A percentile compares a stretch with the other conserved stretches of the same genome.
Evolutionary conservation across 805 yeast genomes (phyloP).

Genomic region (Yamadazyma insecticola): DNA sequence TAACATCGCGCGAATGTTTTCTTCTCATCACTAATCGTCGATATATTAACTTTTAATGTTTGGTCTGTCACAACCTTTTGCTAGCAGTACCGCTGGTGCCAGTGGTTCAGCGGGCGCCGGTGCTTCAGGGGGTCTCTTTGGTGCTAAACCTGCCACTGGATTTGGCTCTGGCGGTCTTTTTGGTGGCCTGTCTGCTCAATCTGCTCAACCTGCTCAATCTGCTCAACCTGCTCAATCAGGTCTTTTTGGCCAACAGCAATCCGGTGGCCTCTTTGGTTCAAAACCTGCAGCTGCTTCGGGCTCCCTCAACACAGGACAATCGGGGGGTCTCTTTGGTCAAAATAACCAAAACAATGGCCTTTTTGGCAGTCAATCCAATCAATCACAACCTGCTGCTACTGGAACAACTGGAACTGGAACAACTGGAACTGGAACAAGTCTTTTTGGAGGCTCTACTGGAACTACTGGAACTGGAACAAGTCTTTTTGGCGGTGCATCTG

Average conservation of each 20-base stretch:
- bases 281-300: constrained; percentile 11
- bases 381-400: no score
- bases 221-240: no score
- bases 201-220: no score
- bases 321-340: constrained; percentile 26
- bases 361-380: constrained; percentile 14
- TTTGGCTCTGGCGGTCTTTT: constrained; percentile 8
- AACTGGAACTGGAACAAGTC: no score
- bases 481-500: no score
- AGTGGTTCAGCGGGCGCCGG: no score
- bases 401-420: no score
- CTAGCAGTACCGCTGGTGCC: no score
- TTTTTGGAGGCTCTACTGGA: no score
- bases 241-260: background rate
- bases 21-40: constrained; percentile 3
- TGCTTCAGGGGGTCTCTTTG: constrained; percentile 16
- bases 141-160: constrained; percentile 9
- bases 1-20: no score
- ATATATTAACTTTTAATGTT: constrained; percentile 2
- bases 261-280: constrained; percentile 6
- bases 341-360: constrained; percentile 12
- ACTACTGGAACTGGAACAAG: constrained; percentile 1
- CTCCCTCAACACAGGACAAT: constrained; percentile 8
- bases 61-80: constrained; percentile 2
- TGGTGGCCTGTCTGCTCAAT: constrained; percentile 25